Evolutionary conservation across 306 rosid species (phyloP), one percentile per base, ranked within the genome.

Genomic region (Citrullus amarus): DNA sequence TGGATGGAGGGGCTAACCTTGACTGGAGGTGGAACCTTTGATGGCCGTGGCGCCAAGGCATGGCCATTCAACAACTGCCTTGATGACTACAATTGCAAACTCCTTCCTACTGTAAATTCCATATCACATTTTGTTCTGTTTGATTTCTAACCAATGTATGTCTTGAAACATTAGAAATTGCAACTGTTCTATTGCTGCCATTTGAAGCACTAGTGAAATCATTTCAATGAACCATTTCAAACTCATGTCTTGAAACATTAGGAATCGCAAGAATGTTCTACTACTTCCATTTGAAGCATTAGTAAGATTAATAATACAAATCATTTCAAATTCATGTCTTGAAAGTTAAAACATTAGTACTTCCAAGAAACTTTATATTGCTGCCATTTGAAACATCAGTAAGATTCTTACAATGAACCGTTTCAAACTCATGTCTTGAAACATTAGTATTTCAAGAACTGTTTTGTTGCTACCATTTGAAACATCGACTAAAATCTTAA

Each of bases 11-110:
- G 85, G 58, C 70, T 87, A 76, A 85, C 81, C 81, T 85, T 85
- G 87, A 81, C 80, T 16, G 88, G 90, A 80, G 85, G 88, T 0
- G 88, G 90, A 53, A 87, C 84, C 63, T 87, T 87, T 6, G 90
- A 87, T 59, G 90, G 90, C 53, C 86, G 46, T 80, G 90, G 90
- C 16, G 88, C 84, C 46, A n/a, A 74, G 50, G 90, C 88, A 32
- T 87, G 88, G 88, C 88, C 86, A 68, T 82, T 75, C 82, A 87
- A 87, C n/a, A 82, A 82, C 20, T 87, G 90, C 85, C 53, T 13
- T 13, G 36, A 63, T 13, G 80, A 84, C 75, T 78, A 83, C 80
- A 84, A 87, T 6, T 87, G 90, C 81, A 82, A 69, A 76, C 84
- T 84, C 18, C 90, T 87, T 68, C 90, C 90, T 9, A 87, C 88